Base-by-base conservation (phyloP, 164 flowering plant species). In the Piper longum region DNA sequence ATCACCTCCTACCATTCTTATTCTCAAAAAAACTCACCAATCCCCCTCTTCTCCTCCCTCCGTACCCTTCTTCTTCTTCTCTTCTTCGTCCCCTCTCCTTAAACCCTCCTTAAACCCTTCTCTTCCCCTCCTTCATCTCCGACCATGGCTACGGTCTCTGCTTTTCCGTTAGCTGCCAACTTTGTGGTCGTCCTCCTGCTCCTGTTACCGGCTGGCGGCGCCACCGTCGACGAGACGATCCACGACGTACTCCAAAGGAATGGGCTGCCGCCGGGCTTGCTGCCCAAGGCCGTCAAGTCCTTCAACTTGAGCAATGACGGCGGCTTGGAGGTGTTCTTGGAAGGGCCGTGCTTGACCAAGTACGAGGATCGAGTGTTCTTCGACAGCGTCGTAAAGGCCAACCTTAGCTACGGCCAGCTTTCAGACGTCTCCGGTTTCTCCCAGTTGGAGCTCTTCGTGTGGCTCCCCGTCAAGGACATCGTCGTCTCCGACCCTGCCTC, bases 401-500 rank as follows among this genome's bases (percentile, higher is more conserved):
- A 90, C 66, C 82, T 90, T 42, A 90, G 80, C 67, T 83, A 84
- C 62, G 91, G 93, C 0, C 78, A 80, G 57, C 80, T 91, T 19
- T 72, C 69, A 1, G 93, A 85, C 0, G 79, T 91, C 7, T 76
- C 61, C 41, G 97, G 97, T 3, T 68, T 91, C 43, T 67, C 82
- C 3, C 96, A 88, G 62, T 89, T 88, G 71, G 97, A 91, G 73
- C 89, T 91, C 45, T 91, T 91, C 56, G 64, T 91, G 0, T 91
- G 97, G 97, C 67, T 91, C 4, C 97, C 96, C 0, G 87, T 91
- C 8, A 86, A 80, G 59, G 96, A 78, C 26, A 91, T 91, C 67
- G 75, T 76, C 6, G 85, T 91, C 18, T 78, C 75, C 56, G 96
- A 88, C 26, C 96, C 91, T 0, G 64, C 43, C 4, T 88, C 96